Evolutionary conservation across 345 rosid species (phyloP).

Genomic region (Zanthoxylum bungeanum): DNA sequence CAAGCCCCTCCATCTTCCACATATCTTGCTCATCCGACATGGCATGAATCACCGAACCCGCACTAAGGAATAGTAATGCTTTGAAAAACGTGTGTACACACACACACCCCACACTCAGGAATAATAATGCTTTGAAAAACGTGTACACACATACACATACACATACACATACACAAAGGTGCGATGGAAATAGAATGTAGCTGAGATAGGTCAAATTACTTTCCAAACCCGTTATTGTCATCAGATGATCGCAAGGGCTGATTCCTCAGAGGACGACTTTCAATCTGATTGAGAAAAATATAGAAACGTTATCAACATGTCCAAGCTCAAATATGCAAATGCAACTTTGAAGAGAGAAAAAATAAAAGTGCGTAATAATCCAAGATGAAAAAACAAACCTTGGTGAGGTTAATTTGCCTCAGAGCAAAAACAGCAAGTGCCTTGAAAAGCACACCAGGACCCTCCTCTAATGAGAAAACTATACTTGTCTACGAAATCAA

Average conservation of each 20-base stretch:
- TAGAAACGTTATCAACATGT: not conserved
- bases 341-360: not conserved
- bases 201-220: conserved; percentile 31
- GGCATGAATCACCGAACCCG: conserved; percentile 19
- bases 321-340: conserved; percentile 3
- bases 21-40: conserved; percentile 14
- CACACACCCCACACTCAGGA: conserved; percentile 15
- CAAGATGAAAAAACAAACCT: conserved; percentile 33
- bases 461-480: conserved; percentile 95
- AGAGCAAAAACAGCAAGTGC: conserved; percentile 98
- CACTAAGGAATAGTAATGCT: conserved; percentile 19
- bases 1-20: no score
- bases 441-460: conserved; percentile 96
- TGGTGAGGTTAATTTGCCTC: conserved; percentile 83
- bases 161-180: no score
- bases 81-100: conserved; percentile 17
- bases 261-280: conserved; percentile 88
- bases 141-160: no score
- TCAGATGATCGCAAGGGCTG: conserved; percentile 63
- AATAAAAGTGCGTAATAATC: not conserved
- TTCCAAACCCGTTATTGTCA: conserved; percentile 44
- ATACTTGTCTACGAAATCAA: conserved; percentile 70
- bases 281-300: conserved; percentile 53
- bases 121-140: conserved; percentile 21
- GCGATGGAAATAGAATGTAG: conserved; percentile 8